Evolutionary conservation across 1,139 yeast genomes (phyloP).

Genomic region (Yamadazyma buinensis): DNA sequence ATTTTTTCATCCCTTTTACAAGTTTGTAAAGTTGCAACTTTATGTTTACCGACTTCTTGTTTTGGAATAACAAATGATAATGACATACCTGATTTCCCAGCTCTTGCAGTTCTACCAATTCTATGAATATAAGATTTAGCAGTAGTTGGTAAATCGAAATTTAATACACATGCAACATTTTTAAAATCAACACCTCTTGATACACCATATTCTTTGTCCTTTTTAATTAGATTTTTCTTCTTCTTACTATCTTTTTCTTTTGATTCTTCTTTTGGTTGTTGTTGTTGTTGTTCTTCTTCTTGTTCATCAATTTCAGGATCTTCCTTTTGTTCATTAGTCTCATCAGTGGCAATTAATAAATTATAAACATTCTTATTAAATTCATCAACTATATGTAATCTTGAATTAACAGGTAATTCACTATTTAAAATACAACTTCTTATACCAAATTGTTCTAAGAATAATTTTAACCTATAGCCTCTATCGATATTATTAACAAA

Average conservation of each 20-base stretch:
- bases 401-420: constrained; percentile 88
- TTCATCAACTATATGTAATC: constrained; percentile 93
- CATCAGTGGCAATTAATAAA: constrained; percentile 93
- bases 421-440: constrained; percentile 85
- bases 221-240: constrained; percentile 32
- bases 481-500: constrained; percentile 95
- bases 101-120: constrained; percentile 97
- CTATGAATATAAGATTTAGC: constrained; percentile 91
- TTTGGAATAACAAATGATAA: constrained; percentile 85
- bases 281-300: constrained; percentile 23
- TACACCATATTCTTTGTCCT: constrained; percentile 83
- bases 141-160: constrained; percentile 90
- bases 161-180: constrained; percentile 93
- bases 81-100: constrained; percentile 93
- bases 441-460: constrained; percentile 92
- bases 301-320: constrained; percentile 45
- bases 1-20: constrained; percentile 87
- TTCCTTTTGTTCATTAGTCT: constrained; percentile 57
- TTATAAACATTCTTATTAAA: constrained; percentile 88
- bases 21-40: constrained; percentile 64
- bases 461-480: constrained; percentile 87
- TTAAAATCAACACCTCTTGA: constrained; percentile 96
- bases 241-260: constrained; percentile 9
- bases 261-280: constrained; percentile 50
- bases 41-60: constrained; percentile 86